Evolutionary conservation across 768 basidiomycete genomes (phyloP).

Genomic region (Terana coerulea): DNA sequence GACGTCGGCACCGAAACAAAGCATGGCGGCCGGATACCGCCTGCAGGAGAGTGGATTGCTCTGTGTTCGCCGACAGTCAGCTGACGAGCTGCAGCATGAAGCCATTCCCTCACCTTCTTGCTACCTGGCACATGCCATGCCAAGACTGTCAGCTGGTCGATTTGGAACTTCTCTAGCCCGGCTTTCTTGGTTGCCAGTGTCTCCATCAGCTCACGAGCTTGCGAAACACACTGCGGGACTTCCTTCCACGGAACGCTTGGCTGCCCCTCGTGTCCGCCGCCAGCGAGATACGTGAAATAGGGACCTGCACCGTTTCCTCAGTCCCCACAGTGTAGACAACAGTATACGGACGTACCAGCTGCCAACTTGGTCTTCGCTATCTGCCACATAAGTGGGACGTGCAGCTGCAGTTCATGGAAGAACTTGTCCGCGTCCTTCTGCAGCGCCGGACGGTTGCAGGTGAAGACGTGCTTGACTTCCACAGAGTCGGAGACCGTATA

Average conservation of each 20-base stretch:
- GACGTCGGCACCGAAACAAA: slow-evolving; percentile 14
- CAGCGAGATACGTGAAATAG: slow-evolving; percentile 12
- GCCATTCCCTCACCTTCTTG: slow-evolving; percentile 7
- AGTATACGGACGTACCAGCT: not conserved
- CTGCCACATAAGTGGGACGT: slow-evolving; percentile 11
- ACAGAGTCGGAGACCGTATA: not conserved
- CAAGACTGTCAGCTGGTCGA: slow-evolving; percentile 7
- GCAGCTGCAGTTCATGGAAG: slow-evolving; percentile 9
- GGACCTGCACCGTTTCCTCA: slow-evolving; percentile 6
- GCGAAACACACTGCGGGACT: slow-evolving; percentile 3
- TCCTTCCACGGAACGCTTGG: slow-evolving; percentile 1
- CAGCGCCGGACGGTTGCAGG: slow-evolving; percentile 10
- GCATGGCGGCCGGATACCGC: not conserved
- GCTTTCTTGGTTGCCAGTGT: not conserved
- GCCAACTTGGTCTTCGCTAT: slow-evolving; percentile 9
- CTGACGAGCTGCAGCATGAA: not conserved
- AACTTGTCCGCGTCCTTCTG: slow-evolving; percentile 7
- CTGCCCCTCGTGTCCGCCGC: not conserved
- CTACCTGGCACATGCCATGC: slow-evolving; percentile 7
- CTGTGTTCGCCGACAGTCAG: not conserved
- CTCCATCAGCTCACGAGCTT: slow-evolving; percentile 8
- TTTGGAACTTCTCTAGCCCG: not conserved
- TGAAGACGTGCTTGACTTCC: slow-evolving; percentile 11
- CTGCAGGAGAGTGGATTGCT: not conserved
- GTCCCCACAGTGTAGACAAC: not conserved